Evolutionary conservation across 345 rosid genomes (phyloP).

Genomic region (Aquilaria sinensis): DNA sequence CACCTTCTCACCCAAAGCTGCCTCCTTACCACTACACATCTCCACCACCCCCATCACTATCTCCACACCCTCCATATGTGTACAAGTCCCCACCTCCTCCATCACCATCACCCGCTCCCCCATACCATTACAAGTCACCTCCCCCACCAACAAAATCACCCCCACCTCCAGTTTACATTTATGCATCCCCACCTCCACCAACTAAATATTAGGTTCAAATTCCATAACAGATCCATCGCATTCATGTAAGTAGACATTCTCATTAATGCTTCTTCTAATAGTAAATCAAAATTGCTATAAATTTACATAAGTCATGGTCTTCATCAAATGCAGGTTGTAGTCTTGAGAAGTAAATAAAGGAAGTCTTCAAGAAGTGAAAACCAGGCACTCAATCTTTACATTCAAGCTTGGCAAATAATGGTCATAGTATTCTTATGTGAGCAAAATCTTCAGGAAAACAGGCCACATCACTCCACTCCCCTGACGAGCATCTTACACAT

Average conservation of each 20-base stretch:
- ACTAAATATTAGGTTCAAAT: conserved; percentile 27
- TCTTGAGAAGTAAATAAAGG: conserved; percentile 55
- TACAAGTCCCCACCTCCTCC: conserved; percentile 33
- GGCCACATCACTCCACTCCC: conserved; percentile 37
- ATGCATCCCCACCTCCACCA: conserved; percentile 38
- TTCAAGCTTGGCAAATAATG: conserved; percentile 29
- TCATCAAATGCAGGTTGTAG: conserved; percentile 36
- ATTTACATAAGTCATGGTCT: not conserved
- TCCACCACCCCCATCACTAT: not conserved
- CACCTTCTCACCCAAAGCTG: not conserved
- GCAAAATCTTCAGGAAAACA: conserved; percentile 11
- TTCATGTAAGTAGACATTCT: conserved; percentile 26
- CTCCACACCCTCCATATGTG: conserved; percentile 8
- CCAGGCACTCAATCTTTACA: conserved; percentile 20
- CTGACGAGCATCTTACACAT: conserved; percentile 39
- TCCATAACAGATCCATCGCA: conserved; percentile 9
- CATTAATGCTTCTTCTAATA: not conserved
- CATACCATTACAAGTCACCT: conserved; percentile 28
- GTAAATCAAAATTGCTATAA: too few relatives aligned
- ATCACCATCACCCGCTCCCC: conserved; percentile 24
- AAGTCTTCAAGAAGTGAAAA: conserved; percentile 39
- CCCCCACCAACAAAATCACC: conserved; percentile 25
- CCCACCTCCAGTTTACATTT: conserved; percentile 28
- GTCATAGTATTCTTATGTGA: conserved; percentile 16
- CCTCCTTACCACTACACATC: conserved; percentile 19